These are phyloP conservation scores for Hapsidospora chrysogenum DNA, from an alignment of 495 filamentous ascomycete genomes.

Conservation along the genomic window DNA sequence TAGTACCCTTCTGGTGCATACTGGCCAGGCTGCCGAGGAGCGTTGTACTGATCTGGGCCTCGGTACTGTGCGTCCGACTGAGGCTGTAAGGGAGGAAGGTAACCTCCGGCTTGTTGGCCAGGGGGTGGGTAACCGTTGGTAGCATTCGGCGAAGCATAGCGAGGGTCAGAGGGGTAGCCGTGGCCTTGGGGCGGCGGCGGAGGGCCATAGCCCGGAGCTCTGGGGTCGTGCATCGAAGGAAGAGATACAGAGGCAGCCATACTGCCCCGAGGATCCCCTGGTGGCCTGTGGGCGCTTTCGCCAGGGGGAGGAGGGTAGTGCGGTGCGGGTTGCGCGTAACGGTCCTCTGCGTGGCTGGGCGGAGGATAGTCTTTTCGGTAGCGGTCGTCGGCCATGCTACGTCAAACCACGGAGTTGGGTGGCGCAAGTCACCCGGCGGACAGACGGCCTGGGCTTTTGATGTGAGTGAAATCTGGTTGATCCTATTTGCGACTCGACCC, in stretches of 20 bases:
- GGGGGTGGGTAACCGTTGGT: slow-evolving; percentile 5
- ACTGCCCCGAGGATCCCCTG: slow-evolving; percentile 14
- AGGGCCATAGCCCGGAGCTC: background rate
- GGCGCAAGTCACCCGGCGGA: too few species aligned
- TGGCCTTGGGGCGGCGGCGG: slow-evolving; percentile 1
- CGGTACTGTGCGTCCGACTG: slow-evolving; percentile 5
- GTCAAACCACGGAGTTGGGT: slow-evolving; percentile 5
- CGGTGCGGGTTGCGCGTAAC: slow-evolving; percentile 6
- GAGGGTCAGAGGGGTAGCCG: background rate
- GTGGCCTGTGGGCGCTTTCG: slow-evolving; percentile 21
- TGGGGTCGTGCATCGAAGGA: slow-evolving; percentile 19
- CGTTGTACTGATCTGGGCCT: slow-evolving; percentile 3
- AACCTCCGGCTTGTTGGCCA: slow-evolving; percentile 5
- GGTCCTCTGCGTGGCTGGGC: slow-evolving; percentile 1
- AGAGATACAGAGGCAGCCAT: slow-evolving; percentile 17
- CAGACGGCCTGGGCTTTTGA: too few species aligned
- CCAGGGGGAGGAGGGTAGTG: slow-evolving; percentile 30
- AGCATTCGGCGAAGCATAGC: slow-evolving; percentile 3
- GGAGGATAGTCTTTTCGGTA: slow-evolving; percentile 3
- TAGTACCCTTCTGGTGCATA: slow-evolving; percentile 1
- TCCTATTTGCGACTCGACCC: too few species aligned
- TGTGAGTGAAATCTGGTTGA: too few species aligned
- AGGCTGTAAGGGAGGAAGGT: slow-evolving; percentile 8
- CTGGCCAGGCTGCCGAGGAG: slow-evolving; percentile 8
- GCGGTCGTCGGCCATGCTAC: slow-evolving; percentile 27